Base-by-base conservation (phyloP, 345 rosid genomes). In the Turritis glabra region DNA sequence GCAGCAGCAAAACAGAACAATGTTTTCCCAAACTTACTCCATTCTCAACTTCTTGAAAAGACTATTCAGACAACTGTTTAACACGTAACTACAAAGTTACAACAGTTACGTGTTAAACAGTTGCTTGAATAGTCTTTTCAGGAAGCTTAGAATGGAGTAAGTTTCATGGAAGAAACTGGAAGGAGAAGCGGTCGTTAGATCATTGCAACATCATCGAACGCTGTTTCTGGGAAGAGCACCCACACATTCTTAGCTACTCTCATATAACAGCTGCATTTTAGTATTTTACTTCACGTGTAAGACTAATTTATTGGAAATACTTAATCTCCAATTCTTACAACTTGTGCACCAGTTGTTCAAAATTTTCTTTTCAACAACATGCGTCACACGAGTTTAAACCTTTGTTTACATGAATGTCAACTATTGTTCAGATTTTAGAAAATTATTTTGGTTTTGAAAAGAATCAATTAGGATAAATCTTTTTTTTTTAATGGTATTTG, bases 171-270 rank as follows among this genome's bases (percentile, higher is more conserved):
- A 58, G 66, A 72, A 79, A 56, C 35, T 13, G 50, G 14, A 30
- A 43, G 78, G 69, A 21, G 80, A 73, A 46, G 84, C 83, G 40
- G 71, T 78, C 5, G 55, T 86, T 86, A 32, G 78, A 83, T 8
- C 86, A 84, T 69, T 83, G 88, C 62, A 85, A 86, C 61, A 87
- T 88, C 58, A 93, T 90, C 46, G 96, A 85, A 65, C 77, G 37
- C 7, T 68, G 81, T 78, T 90, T 90, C 55, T 90, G 97, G 98
- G 67, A 80, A 70, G 80, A 80, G 68, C 81, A 87, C 78, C 80
- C 85, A 15, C 62, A 70, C 66, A 83, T 93, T 61, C 82, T 87
- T 62, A 71, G 29, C 71, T 55, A 35, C 48, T 69, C 35, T 32
- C 63, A 26, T 11, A 15, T 62, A 50, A 54, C 65, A 61, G 17